Percentiles rank a stretch among this genome's conserved stretches.
Conservation (phyloP, 345 rosid genomes). For the Acer negundo region DNA sequence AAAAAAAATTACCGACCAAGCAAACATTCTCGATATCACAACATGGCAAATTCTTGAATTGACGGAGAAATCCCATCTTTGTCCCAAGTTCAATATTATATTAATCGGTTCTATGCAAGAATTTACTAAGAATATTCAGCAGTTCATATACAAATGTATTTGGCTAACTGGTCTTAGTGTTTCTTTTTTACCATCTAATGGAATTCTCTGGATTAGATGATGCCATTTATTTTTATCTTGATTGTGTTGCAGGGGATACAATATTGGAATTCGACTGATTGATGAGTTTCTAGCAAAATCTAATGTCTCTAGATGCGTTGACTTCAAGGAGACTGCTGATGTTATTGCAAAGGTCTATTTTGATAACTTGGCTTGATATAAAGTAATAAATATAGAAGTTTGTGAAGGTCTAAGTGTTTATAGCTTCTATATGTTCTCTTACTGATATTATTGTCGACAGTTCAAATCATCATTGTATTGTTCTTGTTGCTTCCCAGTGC, state of each 20-base stretch:
- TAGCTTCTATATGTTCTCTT: background rate
- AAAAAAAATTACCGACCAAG: background rate
- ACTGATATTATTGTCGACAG: background rate
- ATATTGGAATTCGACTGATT: slow-evolving; percentile 76
- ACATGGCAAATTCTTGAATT: background rate
- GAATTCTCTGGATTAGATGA: slow-evolving; percentile 10
- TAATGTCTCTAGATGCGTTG: slow-evolving; percentile 80
- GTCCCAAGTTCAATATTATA: background rate
- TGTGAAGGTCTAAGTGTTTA: background rate
- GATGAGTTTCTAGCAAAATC: slow-evolving; percentile 95
- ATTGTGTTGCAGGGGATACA: slow-evolving; percentile 74
- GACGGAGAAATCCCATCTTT: background rate
- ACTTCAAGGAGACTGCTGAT: slow-evolving; percentile 92
- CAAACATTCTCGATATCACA: background rate
- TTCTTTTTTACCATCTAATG: background rate
- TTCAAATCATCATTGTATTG: too few relatives aligned
- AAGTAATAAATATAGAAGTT: background rate
- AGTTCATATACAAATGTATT: background rate
- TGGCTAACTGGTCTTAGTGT: background rate
- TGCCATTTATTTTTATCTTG: background rate
- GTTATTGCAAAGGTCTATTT: slow-evolving; percentile 76
- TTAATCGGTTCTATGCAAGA: background rate
- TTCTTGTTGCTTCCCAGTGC: too few relatives aligned
- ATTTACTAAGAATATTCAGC: background rate
- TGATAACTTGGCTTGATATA: background rate